phyloP scores from a whole-genome alignment of 225 moss, liverwort and hornwort species.

The Climacium dendroides region DNA sequence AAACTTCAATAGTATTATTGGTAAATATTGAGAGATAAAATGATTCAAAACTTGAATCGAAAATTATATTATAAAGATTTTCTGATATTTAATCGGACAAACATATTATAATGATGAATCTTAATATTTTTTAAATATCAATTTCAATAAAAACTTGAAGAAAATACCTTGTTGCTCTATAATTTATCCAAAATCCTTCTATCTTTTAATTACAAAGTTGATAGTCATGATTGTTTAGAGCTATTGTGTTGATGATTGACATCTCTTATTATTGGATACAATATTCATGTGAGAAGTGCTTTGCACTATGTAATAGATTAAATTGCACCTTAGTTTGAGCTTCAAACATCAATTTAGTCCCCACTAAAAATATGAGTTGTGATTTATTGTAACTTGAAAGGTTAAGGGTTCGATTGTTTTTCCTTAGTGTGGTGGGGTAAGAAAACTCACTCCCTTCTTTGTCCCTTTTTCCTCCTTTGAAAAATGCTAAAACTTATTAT shows the following conservation, averaged over 20 bases:
- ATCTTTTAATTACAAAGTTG: not conserved
- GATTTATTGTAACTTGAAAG: not conserved
- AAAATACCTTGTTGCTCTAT: not conserved
- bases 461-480: accelerated
- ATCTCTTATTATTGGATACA: not conserved
- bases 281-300: not conserved
- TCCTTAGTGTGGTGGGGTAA: accelerated
- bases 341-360: not conserved
- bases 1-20: not conserved
- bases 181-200: not conserved
- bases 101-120: not conserved
- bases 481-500: not conserved
- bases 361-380: not conserved
- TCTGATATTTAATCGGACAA: not conserved
- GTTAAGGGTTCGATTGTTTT: not conserved
- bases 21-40: not conserved
- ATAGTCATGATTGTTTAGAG: not conserved
- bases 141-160: not conserved
- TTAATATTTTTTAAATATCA: too few relatives aligned
- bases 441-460: not conserved
- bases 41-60: not conserved
- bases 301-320: not conserved
- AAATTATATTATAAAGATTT: not conserved
- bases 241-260: not conserved
- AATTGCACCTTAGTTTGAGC: accelerated